These are phyloP conservation scores for Camellia sinensis DNA, from an alignment of 148 eudicot genomes.

Conservation along the genomic window DNA sequence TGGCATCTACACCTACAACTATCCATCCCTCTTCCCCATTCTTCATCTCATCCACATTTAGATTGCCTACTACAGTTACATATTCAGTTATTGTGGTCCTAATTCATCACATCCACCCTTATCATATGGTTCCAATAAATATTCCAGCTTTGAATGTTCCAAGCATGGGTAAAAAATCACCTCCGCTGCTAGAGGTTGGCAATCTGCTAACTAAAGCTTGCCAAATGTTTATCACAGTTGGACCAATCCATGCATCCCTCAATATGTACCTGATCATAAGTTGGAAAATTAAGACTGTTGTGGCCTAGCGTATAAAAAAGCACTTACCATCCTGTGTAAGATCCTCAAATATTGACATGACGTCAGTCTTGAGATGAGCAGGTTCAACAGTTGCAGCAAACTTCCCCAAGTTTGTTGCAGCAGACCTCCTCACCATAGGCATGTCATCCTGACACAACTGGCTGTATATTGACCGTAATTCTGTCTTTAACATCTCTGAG, in stretches of 20 bases:
- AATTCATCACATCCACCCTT: not conserved
- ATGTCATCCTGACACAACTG: constrained; percentile 94
- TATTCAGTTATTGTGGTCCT: not conserved
- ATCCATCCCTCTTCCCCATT: too few species aligned
- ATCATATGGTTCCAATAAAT: not conserved
- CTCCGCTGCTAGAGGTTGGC: not conserved
- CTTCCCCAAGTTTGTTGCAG: constrained; percentile 91
- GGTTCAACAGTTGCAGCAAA: constrained; percentile 89
- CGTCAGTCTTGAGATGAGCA: constrained; percentile 11
- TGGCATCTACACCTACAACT: too few species aligned
- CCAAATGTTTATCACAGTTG: not conserved
- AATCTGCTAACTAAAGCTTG: not conserved
- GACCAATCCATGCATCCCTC: not conserved
- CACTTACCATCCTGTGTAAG: constrained; percentile 84
- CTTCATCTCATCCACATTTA: not conserved
- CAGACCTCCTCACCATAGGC: constrained; percentile 98
- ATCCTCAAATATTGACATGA: constrained; percentile 82
- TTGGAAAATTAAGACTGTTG: not conserved
- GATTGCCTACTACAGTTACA: not conserved
- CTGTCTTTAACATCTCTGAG: constrained; percentile 63
- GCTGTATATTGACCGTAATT: constrained; percentile 69
- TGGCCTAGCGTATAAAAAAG: not conserved
- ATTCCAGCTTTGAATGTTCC: not conserved
- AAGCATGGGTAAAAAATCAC: not conserved
- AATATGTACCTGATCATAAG: not conserved